Percentiles rank a stretch among this genome's conserved stretches.
Conservation (phyloP, 176 grass and related monocot species). For the Eragrostis nindensis region DNA sequence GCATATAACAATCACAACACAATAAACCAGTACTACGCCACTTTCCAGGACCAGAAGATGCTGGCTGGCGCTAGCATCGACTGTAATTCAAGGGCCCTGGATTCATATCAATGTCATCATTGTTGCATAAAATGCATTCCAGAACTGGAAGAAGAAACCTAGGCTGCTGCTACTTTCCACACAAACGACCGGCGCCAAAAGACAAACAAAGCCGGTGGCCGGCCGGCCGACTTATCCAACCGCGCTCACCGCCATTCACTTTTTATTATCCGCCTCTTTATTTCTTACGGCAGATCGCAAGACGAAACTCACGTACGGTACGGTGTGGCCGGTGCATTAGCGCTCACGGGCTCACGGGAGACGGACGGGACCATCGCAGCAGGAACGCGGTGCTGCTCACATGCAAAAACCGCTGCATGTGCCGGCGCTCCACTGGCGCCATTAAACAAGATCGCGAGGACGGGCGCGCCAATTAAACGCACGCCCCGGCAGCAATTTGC, state of each 20-base stretch:
- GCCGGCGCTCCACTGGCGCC: conserved; percentile 25
- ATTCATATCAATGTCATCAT: not conserved
- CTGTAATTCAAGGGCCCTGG: not conserved
- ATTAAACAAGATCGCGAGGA: conserved; percentile 38
- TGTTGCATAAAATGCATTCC: not conserved
- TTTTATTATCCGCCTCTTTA: not conserved
- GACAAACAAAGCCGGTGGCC: not conserved
- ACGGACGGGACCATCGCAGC: conserved; percentile 21
- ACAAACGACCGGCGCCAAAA: conserved; percentile 1
- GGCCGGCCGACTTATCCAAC: conserved; percentile 4
- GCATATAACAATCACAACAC: not conserved
- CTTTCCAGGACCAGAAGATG: conserved; percentile 26
- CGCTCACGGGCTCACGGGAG: conserved; percentile 33
- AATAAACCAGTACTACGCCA: conserved; percentile 24
- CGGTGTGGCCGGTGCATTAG: conserved; percentile 15
- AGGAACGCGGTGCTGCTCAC: conserved; percentile 40
- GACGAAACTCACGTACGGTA: conserved; percentile 2
- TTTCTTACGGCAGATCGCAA: conserved; percentile 3
- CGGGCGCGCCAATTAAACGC: not conserved
- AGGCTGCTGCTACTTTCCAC: not conserved
- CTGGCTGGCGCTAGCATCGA: not conserved
- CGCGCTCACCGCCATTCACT: not conserved
- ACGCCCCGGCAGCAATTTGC: not conserved
- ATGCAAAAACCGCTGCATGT: conserved; percentile 40
- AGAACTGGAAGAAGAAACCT: not conserved